Base-by-base conservation (phyloP, 805 yeast species). In the Teunomyces barrocoloradensis region DNA sequence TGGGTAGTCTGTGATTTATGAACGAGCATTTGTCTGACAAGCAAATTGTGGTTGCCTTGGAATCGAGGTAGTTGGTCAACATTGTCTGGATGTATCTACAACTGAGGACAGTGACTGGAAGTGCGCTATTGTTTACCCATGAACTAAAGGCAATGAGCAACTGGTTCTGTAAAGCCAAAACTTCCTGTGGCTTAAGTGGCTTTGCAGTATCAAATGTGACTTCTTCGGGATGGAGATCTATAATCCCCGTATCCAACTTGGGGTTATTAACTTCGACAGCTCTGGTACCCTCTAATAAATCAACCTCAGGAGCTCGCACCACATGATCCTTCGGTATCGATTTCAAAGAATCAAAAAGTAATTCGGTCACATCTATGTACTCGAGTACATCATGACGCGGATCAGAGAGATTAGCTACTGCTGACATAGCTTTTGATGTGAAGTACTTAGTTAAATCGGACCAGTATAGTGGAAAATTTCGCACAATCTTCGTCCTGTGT, bases 231-330 rank as follows among this genome's bases (percentile, higher is more conserved):
- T 72, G 53, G 47, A 81, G 63, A 25, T 65, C 57, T n/a, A 87
- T 74, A 45, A 87, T 57, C 1, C 92, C 89, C 0, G 97, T 82
- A 61, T 92, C 99, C 56, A 92, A 73, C 52, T 79, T 80, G 9
- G 74, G 71, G 60, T 89, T 89, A 47, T 82, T 74, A 11, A 85
- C 77, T 63, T 91, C 98, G 50, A 89, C 69, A 0, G 98, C 96
- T 54, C 91, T 84, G 1, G 97, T 87, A 0, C 97, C 95, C 55
- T 89, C 89, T 51, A 85, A 72, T 40, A 92, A 73, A 46, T 82
- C 79, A 66, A 89, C 89, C 23, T 67, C 66, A 0, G 80, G 76
- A 7, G 79, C 74, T 55, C 81, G 81, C 4, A 80, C 79, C 15
- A 92, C 81, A 42, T 77, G 72, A 28, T 83, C 84, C 33, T 78